Evolutionary conservation across 495 filamentous ascomycete genomes (phyloP).

Genomic region (Aspergillus ostianus): DNA sequence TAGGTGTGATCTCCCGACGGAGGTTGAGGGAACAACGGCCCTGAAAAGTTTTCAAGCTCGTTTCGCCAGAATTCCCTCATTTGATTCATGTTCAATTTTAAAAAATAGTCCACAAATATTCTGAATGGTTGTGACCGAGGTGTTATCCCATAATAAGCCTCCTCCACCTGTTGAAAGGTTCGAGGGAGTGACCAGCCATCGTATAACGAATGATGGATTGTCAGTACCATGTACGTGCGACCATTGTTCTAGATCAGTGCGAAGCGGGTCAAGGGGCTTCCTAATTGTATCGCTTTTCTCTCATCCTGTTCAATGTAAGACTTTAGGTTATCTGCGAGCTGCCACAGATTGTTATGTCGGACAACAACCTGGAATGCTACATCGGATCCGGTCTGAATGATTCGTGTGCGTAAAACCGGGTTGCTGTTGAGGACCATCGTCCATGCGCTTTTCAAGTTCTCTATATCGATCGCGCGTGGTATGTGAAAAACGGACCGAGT

Average conservation of each 20-base stretch:
- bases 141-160: not conserved
- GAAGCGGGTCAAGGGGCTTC: not conserved
- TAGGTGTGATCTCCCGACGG: not conserved
- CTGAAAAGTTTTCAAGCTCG: not conserved
- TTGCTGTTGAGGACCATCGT: not conserved
- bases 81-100: not conserved
- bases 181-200: not conserved
- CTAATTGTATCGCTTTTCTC: not conserved
- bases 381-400: not conserved
- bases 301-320: not conserved
- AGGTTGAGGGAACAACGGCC: not conserved
- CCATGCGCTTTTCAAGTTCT: not conserved
- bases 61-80: not conserved
- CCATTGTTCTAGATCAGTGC: not conserved
- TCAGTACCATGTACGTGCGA: not conserved
- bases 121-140: not conserved
- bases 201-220: not conserved
- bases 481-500: not conserved
- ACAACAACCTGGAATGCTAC: not conserved
- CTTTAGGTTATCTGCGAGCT: not conserved
- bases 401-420: not conserved
- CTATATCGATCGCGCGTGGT: not conserved
- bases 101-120: not conserved
- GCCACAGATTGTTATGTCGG: not conserved
- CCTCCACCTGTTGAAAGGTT: not conserved